Conservation (phyloP, 2,329 filamentous ascomycete species). For the Penicillium sp. region DNA sequence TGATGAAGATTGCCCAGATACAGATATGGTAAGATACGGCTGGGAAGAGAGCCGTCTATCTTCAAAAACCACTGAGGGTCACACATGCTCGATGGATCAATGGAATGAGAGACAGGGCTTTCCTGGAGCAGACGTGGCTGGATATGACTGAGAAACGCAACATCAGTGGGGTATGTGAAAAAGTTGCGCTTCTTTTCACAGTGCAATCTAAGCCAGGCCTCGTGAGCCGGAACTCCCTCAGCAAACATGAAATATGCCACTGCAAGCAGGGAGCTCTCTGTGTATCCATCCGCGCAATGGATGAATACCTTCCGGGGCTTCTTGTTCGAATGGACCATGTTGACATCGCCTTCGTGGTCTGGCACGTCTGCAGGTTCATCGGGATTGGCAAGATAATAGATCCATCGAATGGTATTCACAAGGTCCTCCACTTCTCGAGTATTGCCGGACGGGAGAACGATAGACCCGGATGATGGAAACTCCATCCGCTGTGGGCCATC, state of each 20-base stretch:
- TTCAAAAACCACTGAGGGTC: conserved; percentile 79
- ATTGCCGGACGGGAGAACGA: conserved; percentile 81
- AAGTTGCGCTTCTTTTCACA: conserved; percentile 83
- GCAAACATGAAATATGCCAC: conserved; percentile 94
- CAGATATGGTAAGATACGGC: conserved; percentile 87
- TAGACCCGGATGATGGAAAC: conserved; percentile 93
- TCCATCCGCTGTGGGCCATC: conserved; percentile 65
- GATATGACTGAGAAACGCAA: conserved; percentile 76
- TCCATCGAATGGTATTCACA: conserved; percentile 85
- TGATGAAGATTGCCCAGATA: conserved; percentile 93
- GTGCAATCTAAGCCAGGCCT: conserved; percentile 87
- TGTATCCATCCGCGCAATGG: conserved; percentile 95
- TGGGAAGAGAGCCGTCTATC: conserved; percentile 89
- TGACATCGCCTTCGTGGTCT: conserved; percentile 61
- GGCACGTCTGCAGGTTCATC: conserved; percentile 40
- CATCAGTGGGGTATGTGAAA: conserved; percentile 92
- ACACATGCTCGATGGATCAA: conserved; percentile 32
- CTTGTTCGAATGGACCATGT: conserved; percentile 50
- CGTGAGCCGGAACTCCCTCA: conserved; percentile 76
- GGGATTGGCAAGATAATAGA: conserved; percentile 80
- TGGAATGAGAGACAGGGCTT: conserved; percentile 36
- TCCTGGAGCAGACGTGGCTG: conserved; percentile 72
- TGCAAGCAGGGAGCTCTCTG: conserved; percentile 85
- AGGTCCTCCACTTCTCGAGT: conserved; percentile 82
- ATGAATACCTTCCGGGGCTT: conserved; percentile 75